phyloP scores from a whole-genome alignment of 768 basidiomycete species.

The Suillus discolor region DNA sequence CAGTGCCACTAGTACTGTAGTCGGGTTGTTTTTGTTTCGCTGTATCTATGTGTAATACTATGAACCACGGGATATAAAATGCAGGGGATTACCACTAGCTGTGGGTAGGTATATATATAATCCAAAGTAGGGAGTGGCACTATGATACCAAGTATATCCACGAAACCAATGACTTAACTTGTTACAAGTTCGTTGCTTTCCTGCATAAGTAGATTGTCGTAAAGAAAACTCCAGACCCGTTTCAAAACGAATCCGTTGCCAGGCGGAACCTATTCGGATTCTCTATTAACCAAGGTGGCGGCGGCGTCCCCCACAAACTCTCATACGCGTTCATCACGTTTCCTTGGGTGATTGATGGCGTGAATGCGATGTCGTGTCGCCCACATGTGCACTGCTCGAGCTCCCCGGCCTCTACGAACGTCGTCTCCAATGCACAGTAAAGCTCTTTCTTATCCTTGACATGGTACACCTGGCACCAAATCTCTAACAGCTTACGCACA shows the following conservation, averaged over 20 bases:
- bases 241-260: slow-evolving; percentile 4
- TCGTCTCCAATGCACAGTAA: slow-evolving; percentile 20
- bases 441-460: slow-evolving; percentile 24
- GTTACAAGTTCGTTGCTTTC: not conserved
- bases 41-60: not conserved
- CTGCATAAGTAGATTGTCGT: not conserved
- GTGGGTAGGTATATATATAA: not conserved
- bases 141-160: not conserved
- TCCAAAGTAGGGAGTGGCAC: not conserved
- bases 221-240: not conserved
- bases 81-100: not conserved
- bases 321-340: slow-evolving; percentile 24
- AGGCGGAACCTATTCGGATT: slow-evolving; percentile 7
- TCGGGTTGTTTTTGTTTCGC: not conserved
- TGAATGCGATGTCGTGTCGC: slow-evolving; percentile 10
- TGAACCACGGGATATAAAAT: not conserved
- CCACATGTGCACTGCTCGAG: slow-evolving; percentile 22
- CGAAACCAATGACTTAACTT: not conserved
- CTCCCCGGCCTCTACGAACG: slow-evolving; percentile 28
- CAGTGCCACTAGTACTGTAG: not conserved
- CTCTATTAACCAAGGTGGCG: slow-evolving; percentile 15
- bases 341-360: slow-evolving; percentile 19
- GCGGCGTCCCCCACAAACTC: slow-evolving; percentile 28
- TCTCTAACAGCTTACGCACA: slow-evolving; percentile 25
- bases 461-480: slow-evolving; percentile 32